Evolutionary conservation across 2,329 filamentous ascomycete genomes (phyloP).

Genomic region (Lecanicillium sp.): DNA sequence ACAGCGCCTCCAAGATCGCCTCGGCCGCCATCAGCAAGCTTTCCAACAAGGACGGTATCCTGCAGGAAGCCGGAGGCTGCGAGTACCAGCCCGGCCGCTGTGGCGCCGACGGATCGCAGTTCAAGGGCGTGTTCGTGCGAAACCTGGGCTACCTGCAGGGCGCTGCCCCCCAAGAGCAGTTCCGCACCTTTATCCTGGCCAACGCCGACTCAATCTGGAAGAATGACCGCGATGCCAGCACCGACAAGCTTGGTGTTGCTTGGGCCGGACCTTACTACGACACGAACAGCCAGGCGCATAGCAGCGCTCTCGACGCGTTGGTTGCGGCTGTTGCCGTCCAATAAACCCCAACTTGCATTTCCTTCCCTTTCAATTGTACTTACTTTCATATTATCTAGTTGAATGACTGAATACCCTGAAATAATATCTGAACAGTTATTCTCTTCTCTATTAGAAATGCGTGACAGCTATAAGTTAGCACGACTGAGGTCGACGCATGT

Average conservation of each 20-base stretch:
- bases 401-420: no score
- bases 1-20: conserved; percentile 42
- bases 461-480: no score
- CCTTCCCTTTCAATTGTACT: no score
- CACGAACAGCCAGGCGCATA: conserved; percentile 54
- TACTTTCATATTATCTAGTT: no score
- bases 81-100: conserved; percentile 32
- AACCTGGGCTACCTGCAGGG: conserved; percentile 55
- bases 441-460: no score
- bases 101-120: conserved; percentile 51
- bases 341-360: conserved; percentile 15
- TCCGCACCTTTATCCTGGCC: conserved; percentile 47
- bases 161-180: conserved; percentile 42
- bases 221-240: conserved; percentile 42
- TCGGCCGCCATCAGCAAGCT: conserved; percentile 43
- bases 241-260: conserved; percentile 51
- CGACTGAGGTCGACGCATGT: no score
- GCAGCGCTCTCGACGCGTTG: conserved; percentile 59
- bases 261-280: conserved; percentile 56
- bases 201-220: conserved; percentile 64
- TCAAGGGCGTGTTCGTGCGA: conserved; percentile 66
- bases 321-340: conserved; percentile 51
- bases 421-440: no score
- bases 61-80: conserved; percentile 34
- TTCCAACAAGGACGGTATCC: conserved; percentile 38